phyloP scores from a whole-genome alignment of 2,329 filamentous ascomycete species.

The Scolecobasidium constrictum region DNA sequence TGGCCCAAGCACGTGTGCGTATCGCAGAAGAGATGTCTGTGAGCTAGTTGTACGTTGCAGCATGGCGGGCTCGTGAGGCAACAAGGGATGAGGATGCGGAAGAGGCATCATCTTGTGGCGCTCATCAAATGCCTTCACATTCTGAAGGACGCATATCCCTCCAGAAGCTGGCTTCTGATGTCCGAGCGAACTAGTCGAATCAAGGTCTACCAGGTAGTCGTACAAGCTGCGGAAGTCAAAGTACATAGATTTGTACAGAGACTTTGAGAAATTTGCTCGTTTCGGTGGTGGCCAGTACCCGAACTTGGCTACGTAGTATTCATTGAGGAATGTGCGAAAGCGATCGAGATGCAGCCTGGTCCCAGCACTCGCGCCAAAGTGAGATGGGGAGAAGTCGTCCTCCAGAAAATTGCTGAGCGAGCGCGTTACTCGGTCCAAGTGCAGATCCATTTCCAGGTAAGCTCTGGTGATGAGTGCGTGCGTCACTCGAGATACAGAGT shows the following conservation, averaged over 20 bases:
- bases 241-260: conserved; percentile 50
- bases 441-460: conserved; percentile 53
- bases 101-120: conserved; percentile 49
- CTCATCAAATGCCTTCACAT: conserved; percentile 54
- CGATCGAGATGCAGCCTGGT: conserved; percentile 58
- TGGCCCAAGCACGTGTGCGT: conserved; percentile 18
- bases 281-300: conserved; percentile 60
- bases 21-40: conserved; percentile 16
- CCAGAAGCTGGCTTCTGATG: conserved; percentile 47
- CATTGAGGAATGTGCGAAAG: conserved; percentile 58
- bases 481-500: conserved; percentile 45
- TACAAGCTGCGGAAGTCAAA: conserved; percentile 63
- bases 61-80: conserved; percentile 40
- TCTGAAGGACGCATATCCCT: conserved; percentile 60
- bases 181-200: conserved; percentile 38
- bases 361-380: conserved; percentile 52
- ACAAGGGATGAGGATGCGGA: conserved; percentile 53
- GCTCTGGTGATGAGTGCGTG: conserved; percentile 55
- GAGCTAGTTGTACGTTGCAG: conserved; percentile 23
- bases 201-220: conserved; percentile 56
- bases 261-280: conserved; percentile 43
- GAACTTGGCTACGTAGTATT: conserved; percentile 55
- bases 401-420: conserved; percentile 59
- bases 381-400: conserved; percentile 55
- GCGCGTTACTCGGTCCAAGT: conserved; percentile 45